Evolutionary conservation across 2,329 filamentous ascomycete genomes (phyloP).

Genomic region (Zymoseptoria passerinii): DNA sequence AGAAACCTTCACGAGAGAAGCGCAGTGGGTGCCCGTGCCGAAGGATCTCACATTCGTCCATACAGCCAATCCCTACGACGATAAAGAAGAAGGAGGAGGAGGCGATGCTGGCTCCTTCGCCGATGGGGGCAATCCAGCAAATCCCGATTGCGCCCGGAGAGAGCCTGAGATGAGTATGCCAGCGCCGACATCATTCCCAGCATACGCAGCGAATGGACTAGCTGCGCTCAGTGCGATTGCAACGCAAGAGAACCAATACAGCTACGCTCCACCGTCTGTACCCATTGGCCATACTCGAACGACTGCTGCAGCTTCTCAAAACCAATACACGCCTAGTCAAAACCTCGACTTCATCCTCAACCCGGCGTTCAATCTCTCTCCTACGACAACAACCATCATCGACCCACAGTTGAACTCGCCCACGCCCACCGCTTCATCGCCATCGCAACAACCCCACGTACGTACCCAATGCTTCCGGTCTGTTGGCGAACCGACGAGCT

Average conservation of each 20-base stretch:
- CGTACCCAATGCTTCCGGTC: slow-evolving; percentile 22
- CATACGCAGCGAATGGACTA: slow-evolving; percentile 39
- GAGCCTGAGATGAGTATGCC: background rate
- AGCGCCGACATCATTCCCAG: background rate
- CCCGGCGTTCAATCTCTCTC: slow-evolving; percentile 32
- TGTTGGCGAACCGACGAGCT: slow-evolving; percentile 21
- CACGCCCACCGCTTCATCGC: slow-evolving; percentile 9
- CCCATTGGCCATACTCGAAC: slow-evolving; percentile 10
- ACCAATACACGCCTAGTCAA: slow-evolving; percentile 21
- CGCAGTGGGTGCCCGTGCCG: slow-evolving; percentile 55
- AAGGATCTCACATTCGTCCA: slow-evolving; percentile 54
- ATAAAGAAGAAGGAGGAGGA: slow-evolving; percentile 27
- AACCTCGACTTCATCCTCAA: slow-evolving; percentile 52
- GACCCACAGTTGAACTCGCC: slow-evolving; percentile 24
- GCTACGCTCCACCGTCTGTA: slow-evolving; percentile 26
- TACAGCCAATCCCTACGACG: slow-evolving; percentile 53
- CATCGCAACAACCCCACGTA: slow-evolving; percentile 20
- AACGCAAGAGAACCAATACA: slow-evolving; percentile 33
- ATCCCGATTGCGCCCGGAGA: background rate
- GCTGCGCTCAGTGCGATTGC: slow-evolving; percentile 48
- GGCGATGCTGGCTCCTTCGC: background rate
- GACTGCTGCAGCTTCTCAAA: background rate
- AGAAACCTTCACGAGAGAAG: slow-evolving; percentile 54
- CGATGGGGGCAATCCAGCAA: background rate
- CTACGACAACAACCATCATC: slow-evolving; percentile 20